Evolutionary conservation across 805 yeast genomes (phyloP).

Genomic region (Kodamaea hsintzibuensis): DNA sequence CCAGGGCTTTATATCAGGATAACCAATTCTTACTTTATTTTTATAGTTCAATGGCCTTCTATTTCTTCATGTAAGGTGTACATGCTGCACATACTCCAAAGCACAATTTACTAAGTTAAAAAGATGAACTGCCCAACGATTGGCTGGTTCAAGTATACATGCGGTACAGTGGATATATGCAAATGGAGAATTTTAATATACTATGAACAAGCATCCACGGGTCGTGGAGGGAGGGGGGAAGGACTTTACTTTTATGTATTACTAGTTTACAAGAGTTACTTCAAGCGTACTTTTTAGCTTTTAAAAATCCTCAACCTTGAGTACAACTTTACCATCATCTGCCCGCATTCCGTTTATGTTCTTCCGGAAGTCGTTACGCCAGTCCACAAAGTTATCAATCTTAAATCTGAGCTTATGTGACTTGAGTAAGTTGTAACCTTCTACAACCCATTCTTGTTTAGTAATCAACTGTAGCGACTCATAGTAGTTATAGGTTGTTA

Average conservation of each 20-base stretch:
- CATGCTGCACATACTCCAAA: neutral
- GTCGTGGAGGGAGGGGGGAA: neutral
- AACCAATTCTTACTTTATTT: neutral
- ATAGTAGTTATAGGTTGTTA: constrained; percentile 34
- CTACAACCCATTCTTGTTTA: constrained; percentile 33
- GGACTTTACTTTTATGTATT: neutral
- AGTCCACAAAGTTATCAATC: constrained; percentile 34
- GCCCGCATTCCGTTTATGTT: constrained; percentile 25
- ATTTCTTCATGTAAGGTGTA: neutral
- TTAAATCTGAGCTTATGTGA: constrained; percentile 30
- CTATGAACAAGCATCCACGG: neutral
- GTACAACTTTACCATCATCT: constrained; percentile 35
- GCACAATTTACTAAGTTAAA: neutral
- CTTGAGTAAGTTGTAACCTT: constrained; percentile 30
- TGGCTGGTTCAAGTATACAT: neutral
- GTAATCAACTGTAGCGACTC: constrained; percentile 31
- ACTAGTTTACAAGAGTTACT: neutral
- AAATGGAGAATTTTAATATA: neutral
- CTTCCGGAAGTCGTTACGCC: constrained; percentile 38
- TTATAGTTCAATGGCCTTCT: neutral
- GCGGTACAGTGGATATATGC: neutral
- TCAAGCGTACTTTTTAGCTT: neutral
- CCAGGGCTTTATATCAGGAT: neutral
- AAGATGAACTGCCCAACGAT: neutral
- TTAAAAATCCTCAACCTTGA: constrained; percentile 39